Percentiles rank a stretch among this genome's conserved stretches.
Evolutionary conservation across 2,329 filamentous ascomycete species (phyloP).

Genomic region (Chaetomiaceae sp.): DNA sequence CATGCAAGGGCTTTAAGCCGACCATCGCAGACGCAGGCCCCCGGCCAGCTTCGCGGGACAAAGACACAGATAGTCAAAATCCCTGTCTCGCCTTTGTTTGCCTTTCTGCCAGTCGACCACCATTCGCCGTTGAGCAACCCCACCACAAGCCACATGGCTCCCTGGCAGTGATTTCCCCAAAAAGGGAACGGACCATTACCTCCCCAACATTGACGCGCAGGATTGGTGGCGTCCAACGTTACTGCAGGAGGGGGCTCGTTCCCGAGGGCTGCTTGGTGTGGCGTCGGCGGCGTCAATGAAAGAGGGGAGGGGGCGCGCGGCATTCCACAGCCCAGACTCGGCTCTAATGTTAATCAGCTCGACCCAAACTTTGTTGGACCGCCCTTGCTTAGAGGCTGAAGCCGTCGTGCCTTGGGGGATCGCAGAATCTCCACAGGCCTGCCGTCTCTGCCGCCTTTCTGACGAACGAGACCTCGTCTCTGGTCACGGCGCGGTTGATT

Average conservation of each 20-base stretch:
- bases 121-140: neutral
- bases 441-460: conserved; percentile 62
- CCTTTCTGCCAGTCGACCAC: neutral
- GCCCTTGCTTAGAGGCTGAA: conserved; percentile 37
- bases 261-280: neutral
- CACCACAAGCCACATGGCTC: conserved; percentile 6
- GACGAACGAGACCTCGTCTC: conserved; percentile 62
- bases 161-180: too few species aligned
- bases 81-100: conserved; percentile 15
- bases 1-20: conserved; percentile 1
- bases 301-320: neutral
- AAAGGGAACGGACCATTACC: too few species aligned
- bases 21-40: neutral
- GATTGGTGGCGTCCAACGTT: too few species aligned
- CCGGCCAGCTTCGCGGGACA: neutral
- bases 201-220: too few species aligned
- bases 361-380: conserved; percentile 26
- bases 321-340: neutral
- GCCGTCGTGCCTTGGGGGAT: conserved; percentile 50
- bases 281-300: neutral
- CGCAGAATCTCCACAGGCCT: conserved; percentile 75
- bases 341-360: too few species aligned
- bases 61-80: neutral
- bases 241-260: neutral
- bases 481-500: conserved; percentile 67